These are phyloP conservation scores for Phellinidium pouzarii DNA, from an alignment of 1,284 basidiomycete genomes.

Conservation along the genomic window DNA sequence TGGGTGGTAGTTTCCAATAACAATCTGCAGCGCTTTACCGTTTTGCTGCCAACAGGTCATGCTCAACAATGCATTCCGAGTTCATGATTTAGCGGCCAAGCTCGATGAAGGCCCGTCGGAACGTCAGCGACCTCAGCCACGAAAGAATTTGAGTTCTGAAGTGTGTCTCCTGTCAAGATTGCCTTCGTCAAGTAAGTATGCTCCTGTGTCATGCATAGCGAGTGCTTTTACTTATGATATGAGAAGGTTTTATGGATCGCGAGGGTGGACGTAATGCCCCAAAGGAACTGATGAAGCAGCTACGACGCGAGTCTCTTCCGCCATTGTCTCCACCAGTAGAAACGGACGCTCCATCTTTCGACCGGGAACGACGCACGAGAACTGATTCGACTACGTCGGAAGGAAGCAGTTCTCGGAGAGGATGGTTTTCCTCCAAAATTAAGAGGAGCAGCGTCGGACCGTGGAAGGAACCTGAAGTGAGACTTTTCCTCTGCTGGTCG, in stretches of 20 bases:
- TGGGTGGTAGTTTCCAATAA: too few relatives aligned
- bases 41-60: background rate
- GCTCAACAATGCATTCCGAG: constrained; percentile 13
- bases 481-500: constrained; percentile 12
- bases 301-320: constrained; percentile 35
- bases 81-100: constrained; percentile 7
- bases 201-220: background rate
- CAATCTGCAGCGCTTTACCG: background rate
- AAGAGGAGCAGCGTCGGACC: constrained; percentile 16
- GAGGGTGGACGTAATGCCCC: constrained; percentile 56
- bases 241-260: constrained; percentile 56
- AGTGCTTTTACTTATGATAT: constrained; percentile 10
- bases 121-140: constrained; percentile 13
- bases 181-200: constrained; percentile 46
- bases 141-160: constrained; percentile 37
- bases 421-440: constrained; percentile 10
- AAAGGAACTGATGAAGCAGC: constrained; percentile 42
- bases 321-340: background rate
- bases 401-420: constrained; percentile 16
- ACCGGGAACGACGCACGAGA: constrained; percentile 15
- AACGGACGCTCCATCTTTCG: constrained; percentile 20
- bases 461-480: constrained; percentile 62
- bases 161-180: constrained; percentile 62
- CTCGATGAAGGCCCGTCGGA: background rate
- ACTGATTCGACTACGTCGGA: constrained; percentile 19